Percentiles rank a stretch among this genome's conserved stretches.
phyloP scores from a whole-genome alignment of 768 basidiomycete species.

The Rhodotorula paludigena region DNA sequence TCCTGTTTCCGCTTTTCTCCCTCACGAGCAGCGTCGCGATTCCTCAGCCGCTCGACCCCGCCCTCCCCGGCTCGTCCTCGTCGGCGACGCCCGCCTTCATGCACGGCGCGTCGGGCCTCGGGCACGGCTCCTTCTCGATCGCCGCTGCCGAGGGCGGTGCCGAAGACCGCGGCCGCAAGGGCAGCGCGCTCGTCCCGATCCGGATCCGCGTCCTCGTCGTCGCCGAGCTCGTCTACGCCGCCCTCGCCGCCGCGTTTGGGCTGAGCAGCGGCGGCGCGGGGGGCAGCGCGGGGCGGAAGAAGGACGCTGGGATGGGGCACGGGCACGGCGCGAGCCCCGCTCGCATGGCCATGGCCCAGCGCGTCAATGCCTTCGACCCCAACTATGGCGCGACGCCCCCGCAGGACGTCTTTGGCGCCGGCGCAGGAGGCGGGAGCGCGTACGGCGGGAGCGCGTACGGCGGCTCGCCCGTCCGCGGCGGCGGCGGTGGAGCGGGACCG shows the following conservation, averaged over 20 bases:
- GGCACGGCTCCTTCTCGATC: constrained; percentile 32
- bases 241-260: constrained; percentile 52
- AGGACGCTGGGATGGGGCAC: constrained; percentile 24
- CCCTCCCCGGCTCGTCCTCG: constrained; percentile 51
- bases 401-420: not conserved
- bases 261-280: constrained; percentile 55
- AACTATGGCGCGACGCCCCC: not conserved
- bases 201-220: constrained; percentile 69
- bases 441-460: not conserved
- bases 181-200: constrained; percentile 66
- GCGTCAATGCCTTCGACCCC: constrained; percentile 3
- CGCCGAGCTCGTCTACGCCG: constrained; percentile 71
- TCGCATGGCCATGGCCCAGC: constrained; percentile 10
- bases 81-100: constrained; percentile 55
- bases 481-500: not conserved
- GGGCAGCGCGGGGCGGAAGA: constrained; percentile 48
- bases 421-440: not conserved
- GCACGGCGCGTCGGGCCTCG: constrained; percentile 51
- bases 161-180: constrained; percentile 27
- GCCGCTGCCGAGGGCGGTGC: constrained; percentile 37
- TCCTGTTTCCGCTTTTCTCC: constrained; percentile 65
- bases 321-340: constrained; percentile 13
- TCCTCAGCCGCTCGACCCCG: constrained; percentile 71
- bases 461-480: not conserved
- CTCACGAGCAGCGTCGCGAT: constrained; percentile 76